These are phyloP conservation scores for Neurospora sp. DNA, from an alignment of 495 filamentous ascomycete genomes.

Conservation along the genomic window DNA sequence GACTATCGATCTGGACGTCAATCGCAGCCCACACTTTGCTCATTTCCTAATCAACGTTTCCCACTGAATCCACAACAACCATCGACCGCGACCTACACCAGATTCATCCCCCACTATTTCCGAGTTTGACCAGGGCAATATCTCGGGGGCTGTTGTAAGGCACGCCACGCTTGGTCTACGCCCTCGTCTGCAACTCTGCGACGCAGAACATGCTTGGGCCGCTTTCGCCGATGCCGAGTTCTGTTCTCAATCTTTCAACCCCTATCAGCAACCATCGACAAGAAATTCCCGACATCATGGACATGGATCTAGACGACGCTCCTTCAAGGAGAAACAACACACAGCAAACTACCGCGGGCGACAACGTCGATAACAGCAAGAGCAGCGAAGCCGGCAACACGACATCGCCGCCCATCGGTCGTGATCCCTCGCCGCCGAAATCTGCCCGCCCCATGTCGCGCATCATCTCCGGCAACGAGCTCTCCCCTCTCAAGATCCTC, in stretches of 20 bases:
- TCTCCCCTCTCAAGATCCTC: slow-evolving; percentile 41
- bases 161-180: neutral
- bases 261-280: slow-evolving; percentile 14
- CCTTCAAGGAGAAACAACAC: slow-evolving; percentile 2
- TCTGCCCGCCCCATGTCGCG: slow-evolving; percentile 31
- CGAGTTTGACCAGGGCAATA: neutral
- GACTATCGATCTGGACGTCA: neutral
- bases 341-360: slow-evolving; percentile 1
- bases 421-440: slow-evolving; percentile 25
- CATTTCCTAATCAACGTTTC: neutral
- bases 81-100: neutral
- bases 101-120: neutral
- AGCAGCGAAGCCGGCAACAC: slow-evolving; percentile 2
- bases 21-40: neutral
- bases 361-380: slow-evolving; percentile 12
- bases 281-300: slow-evolving; percentile 18
- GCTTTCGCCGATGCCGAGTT: slow-evolving; percentile 25
- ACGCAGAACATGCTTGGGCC: slow-evolving; percentile 25
- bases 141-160: neutral
- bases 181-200: neutral
- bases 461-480: slow-evolving; percentile 37
- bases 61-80: neutral
- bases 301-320: slow-evolving; percentile 2
- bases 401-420: slow-evolving; percentile 14
- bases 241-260: slow-evolving; percentile 29